Evolutionary conservation across 2,329 filamentous ascomycete genomes (phyloP).

Genomic region (Xylariaceae sp.): DNA sequence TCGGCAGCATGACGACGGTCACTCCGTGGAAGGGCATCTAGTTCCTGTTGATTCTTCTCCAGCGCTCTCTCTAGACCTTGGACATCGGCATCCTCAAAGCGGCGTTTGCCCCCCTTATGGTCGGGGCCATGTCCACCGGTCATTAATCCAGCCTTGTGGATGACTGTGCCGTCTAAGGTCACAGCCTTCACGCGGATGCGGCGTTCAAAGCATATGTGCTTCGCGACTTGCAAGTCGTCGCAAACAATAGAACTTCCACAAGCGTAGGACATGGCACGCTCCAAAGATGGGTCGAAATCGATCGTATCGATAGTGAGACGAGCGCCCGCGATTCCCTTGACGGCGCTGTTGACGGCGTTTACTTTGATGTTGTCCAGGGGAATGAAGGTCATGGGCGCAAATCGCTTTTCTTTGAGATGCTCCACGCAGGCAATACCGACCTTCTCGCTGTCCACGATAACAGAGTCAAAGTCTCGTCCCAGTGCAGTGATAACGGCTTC

Average conservation of each 20-base stretch:
- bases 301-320: constrained; percentile 93
- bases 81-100: constrained; percentile 86
- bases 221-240: constrained; percentile 79
- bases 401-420: constrained; percentile 85
- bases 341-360: constrained; percentile 78
- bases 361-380: constrained; percentile 97
- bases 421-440: constrained; percentile 91
- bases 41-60: constrained; percentile 69
- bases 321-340: constrained; percentile 83
- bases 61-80: constrained; percentile 75
- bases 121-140: constrained; percentile 84
- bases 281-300: constrained; percentile 81
- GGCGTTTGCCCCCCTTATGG: constrained; percentile 67
- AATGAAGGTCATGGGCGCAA: constrained; percentile 86
- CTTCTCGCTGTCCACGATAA: constrained; percentile 93
- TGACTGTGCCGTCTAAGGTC: constrained; percentile 89
- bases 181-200: constrained; percentile 89
- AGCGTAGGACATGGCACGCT: constrained; percentile 89
- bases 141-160: constrained; percentile 94
- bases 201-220: constrained; percentile 80
- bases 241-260: constrained; percentile 95
- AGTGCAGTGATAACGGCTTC: constrained; percentile 89
- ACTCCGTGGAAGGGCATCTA: constrained; percentile 72
- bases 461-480: constrained; percentile 86
- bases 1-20: constrained; percentile 73